A percentile compares a stretch with the other conserved stretches of the same genome.
Conservation (phyloP, 345 rosid species). For the Reutealis trisperma region DNA sequence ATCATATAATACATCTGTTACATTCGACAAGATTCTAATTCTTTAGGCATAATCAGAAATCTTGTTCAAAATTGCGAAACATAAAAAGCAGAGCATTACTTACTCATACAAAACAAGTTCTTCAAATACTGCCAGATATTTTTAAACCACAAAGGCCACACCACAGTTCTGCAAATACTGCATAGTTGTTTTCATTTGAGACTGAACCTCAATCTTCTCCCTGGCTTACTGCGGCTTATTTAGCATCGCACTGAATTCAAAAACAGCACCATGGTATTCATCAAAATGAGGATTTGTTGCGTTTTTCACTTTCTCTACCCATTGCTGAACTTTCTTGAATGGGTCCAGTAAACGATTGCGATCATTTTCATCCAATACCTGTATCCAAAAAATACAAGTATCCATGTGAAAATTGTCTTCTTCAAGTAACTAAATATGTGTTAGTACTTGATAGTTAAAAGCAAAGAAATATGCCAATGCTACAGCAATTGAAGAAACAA, state of each 20-base stretch:
- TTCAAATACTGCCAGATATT: not conserved
- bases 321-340: slow-evolving; percentile 64
- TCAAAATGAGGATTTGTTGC: slow-evolving; percentile 73
- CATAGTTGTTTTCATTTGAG: slow-evolving; percentile 24
- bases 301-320: slow-evolving; percentile 66
- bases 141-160: not conserved
- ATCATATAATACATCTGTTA: not conserved
- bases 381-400: not conserved
- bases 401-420: not conserved
- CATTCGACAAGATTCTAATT: not conserved
- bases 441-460: not conserved
- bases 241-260: slow-evolving; percentile 33
- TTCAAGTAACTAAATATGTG: not conserved
- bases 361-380: slow-evolving; percentile 70
- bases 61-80: not conserved
- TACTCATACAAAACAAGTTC: too few relatives aligned
- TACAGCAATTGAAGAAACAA: not conserved
- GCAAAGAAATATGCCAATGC: not conserved
- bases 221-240: slow-evolving; percentile 29
- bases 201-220: too few relatives aligned
- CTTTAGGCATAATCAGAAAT: not conserved
- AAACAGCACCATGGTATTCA: slow-evolving; percentile 58
- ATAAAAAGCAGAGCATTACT: too few relatives aligned
- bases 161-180: not conserved
- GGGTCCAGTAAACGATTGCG: slow-evolving; percentile 55